A percentile compares a stretch with the other conserved stretches of the same genome.
These are phyloP conservation scores for Colletotrichum paranaense DNA, from an alignment of 2,329 filamentous ascomycete species.

Conservation along the genomic window DNA sequence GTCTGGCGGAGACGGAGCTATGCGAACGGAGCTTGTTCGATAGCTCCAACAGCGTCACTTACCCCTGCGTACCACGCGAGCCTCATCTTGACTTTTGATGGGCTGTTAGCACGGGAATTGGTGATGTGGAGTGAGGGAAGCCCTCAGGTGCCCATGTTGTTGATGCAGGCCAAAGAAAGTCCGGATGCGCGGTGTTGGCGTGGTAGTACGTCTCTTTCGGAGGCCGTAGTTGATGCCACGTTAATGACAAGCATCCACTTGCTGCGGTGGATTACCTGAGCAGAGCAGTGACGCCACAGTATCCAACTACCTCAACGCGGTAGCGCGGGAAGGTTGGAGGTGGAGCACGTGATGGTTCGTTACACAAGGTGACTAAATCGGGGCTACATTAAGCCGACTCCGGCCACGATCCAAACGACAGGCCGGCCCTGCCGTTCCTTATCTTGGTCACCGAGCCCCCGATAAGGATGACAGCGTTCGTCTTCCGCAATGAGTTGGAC, in stretches of 20 bases:
- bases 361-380: not conserved
- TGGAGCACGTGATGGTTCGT: conserved; percentile 15
- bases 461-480: not conserved
- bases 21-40: conserved; percentile 3
- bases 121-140: conserved; percentile 35
- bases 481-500: not conserved
- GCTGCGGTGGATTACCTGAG: conserved; percentile 32
- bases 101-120: conserved; percentile 26
- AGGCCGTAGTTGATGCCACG: conserved; percentile 45
- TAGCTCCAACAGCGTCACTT: conserved; percentile 45
- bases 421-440: not conserved
- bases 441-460: not conserved
- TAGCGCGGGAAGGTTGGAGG: not conserved
- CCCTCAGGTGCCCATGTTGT: conserved; percentile 50
- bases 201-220: conserved; percentile 15
- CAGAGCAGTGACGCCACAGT: conserved; percentile 32
- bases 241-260: conserved; percentile 39
- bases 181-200: conserved; percentile 21
- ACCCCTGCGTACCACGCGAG: conserved; percentile 71
- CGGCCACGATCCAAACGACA: not conserved
- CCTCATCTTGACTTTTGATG: conserved; percentile 61
- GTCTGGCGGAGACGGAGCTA: conserved; percentile 8
- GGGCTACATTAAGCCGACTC: conserved; percentile 10
- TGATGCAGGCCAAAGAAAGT: conserved; percentile 31
- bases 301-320: not conserved